phyloP scores from a whole-genome alignment of 306 rosid species.

The Prunus salicina region DNA sequence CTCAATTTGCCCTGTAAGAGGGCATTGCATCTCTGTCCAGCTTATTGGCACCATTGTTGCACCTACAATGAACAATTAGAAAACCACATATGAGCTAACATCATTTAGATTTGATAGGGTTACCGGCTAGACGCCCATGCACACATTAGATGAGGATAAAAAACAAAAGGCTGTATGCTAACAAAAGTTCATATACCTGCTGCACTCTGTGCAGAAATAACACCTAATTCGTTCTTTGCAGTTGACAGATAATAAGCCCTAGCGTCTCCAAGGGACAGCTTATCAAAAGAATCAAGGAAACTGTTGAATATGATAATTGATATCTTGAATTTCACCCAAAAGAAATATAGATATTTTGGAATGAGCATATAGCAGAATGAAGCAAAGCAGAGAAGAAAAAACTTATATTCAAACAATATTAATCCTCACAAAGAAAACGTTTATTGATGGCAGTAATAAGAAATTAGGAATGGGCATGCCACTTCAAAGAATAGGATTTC shows the following conservation, averaged over 20 bases:
- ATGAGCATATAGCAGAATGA: not conserved
- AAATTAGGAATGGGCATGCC: not conserved
- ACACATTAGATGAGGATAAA: not conserved
- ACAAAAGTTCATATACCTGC: slow-evolving; percentile 45
- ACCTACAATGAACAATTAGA: slow-evolving; percentile 41
- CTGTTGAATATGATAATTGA: not conserved
- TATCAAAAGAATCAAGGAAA: slow-evolving; percentile 33
- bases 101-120: not conserved
- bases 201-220: slow-evolving; percentile 82
- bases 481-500: not conserved
- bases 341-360: not conserved
- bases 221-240: slow-evolving; percentile 89
- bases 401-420: too few species aligned
- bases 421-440: too few species aligned
- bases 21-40: slow-evolving; percentile 96
- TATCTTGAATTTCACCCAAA: not conserved
- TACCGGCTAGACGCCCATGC: not conserved
- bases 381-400: not conserved
- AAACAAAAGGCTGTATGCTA: not conserved
- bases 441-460: too few species aligned
- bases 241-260: slow-evolving; percentile 87
- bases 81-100: slow-evolving; percentile 23
- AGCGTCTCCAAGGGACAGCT: slow-evolving; percentile 96
- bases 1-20: slow-evolving; percentile 79
- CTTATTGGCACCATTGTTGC: slow-evolving; percentile 80